Base-by-base conservation (phyloP, 768 basidiomycete species). In the Trametes meyenii region DNA sequence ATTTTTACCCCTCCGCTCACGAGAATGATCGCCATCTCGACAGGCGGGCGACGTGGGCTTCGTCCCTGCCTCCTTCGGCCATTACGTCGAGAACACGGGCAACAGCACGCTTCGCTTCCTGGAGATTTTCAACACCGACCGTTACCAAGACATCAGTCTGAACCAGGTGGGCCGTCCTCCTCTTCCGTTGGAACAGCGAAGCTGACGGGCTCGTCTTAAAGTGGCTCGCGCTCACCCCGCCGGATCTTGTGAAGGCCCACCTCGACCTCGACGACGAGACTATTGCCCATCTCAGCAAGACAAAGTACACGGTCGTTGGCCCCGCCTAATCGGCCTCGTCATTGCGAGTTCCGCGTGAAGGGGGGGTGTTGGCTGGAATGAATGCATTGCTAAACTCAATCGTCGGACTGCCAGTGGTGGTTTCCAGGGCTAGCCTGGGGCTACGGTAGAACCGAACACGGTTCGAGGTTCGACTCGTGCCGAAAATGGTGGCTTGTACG, bases 31-130 rank as follows among this genome's bases (percentile, higher is more conserved):
- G 17, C 42, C 42, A 13, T 43, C n/a, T 17, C 5, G n/a, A 19
- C 55, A 46, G 61, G 65, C 60, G 1, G 66, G 71, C 17, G 73
- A 72, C 49, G 74, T 71, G 56, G 66, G 56, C 50, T 65, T 62
- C 54, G 61, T 69, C 23, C 66, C 68, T 7, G 63, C 55, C 12
- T 67, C 68, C 5, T 66, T 59, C 46, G 65, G 71, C 1, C 88
- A 89, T 67, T 88, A 88, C 67, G 76, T 89, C 26, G 86, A 88
- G 70, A 87, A 88, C 70, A 84, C 79, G 4, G 86, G 86, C 16
- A 82, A 85, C 64, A 77, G 79, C 2, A 82, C 86, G 2, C 70
- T 88, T 40, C 76, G 72, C 61, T 84, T 82, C 68, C 75, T 89
- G 6, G 86, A 89, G 69, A 81, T 89, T n/a, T 84, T 87, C 70